phyloP scores from a whole-genome alignment of 805 yeast species.

The Starmerella sirachaensis region DNA sequence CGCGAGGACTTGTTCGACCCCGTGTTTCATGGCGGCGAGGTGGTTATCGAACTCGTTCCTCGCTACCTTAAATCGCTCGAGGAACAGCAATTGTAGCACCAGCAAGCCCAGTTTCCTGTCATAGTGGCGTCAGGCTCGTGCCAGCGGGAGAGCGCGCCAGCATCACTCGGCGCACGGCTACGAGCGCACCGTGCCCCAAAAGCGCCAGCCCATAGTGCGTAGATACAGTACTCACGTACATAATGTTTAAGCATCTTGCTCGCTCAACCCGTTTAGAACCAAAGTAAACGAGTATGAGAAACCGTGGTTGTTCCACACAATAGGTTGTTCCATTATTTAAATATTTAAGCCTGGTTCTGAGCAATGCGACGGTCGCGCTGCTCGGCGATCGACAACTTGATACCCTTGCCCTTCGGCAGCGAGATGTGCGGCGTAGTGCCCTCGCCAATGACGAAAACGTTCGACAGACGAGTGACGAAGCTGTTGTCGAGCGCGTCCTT shows the following conservation, averaged over 20 bases:
- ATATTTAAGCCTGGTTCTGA: slow-evolving; percentile 33
- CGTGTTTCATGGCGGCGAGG: slow-evolving; percentile 23
- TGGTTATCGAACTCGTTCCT: slow-evolving; percentile 26
- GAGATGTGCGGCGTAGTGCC: slow-evolving; percentile 89
- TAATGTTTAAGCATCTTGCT: too few relatives aligned
- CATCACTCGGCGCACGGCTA: too few relatives aligned
- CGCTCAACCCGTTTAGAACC: too few relatives aligned
- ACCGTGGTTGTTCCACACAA: too few relatives aligned
- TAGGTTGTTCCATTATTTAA: slow-evolving; percentile 12
- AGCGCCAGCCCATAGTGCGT: too few relatives aligned
- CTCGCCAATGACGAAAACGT: slow-evolving; percentile 93
- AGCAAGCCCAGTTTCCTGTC: too few relatives aligned
- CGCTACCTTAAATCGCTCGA: slow-evolving; percentile 17
- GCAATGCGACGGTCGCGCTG: slow-evolving; percentile 98
- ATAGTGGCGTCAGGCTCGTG: too few relatives aligned
- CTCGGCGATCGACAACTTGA: slow-evolving; percentile 88
- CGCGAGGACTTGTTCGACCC: slow-evolving; percentile 17
- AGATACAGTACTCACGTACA: too few relatives aligned
- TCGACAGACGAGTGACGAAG: slow-evolving; percentile 85
- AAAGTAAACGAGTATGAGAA: too few relatives aligned
- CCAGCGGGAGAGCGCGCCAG: too few relatives aligned
- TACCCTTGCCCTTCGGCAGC: slow-evolving; percentile 98
- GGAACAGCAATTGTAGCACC: neutral
- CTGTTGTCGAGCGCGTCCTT: slow-evolving; percentile 91
- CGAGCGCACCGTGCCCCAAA: too few relatives aligned